Evolutionary conservation across 2,329 filamentous ascomycete genomes (phyloP).

Genomic region (Pseudophaeomoniella oleicola): DNA sequence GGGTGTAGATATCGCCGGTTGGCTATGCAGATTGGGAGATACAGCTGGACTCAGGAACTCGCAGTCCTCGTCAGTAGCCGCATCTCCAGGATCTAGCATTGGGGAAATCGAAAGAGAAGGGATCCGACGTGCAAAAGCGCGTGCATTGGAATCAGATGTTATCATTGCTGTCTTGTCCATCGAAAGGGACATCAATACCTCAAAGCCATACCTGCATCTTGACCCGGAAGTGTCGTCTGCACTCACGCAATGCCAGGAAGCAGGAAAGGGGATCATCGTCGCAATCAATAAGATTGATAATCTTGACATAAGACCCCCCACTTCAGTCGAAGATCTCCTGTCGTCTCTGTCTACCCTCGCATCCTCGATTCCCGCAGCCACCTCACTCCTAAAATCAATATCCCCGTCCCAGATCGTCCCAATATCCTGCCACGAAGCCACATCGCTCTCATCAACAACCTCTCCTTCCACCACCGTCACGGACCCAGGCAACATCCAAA

Average conservation of each 20-base stretch:
- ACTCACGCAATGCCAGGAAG: conserved; percentile 32
- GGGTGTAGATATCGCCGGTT: conserved; percentile 75
- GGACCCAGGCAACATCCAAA: conserved; percentile 53
- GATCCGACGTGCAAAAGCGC: conserved; percentile 69
- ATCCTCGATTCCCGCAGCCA: conserved; percentile 16
- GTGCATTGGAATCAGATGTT: conserved; percentile 71
- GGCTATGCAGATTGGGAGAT: conserved; percentile 85
- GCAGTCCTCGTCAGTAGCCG: conserved; percentile 4
- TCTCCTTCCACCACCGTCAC: conserved; percentile 2
- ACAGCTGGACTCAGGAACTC: conserved; percentile 68
- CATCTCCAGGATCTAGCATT: conserved; percentile 25
- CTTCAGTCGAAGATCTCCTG: conserved; percentile 3
- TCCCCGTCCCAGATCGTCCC: conserved; percentile 4
- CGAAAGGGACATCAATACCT: conserved; percentile 29
- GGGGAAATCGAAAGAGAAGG: conserved; percentile 76
- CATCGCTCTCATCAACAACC: conserved; percentile 46
- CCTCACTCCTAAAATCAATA: conserved; percentile 28
- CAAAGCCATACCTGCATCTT: conserved; percentile 19
- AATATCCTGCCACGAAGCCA: conserved; percentile 17
- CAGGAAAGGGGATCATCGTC: conserved; percentile 40
- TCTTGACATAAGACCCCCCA: not conserved
- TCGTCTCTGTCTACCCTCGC: not conserved
- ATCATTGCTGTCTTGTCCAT: conserved; percentile 69
- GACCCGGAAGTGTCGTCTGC: conserved; percentile 45
- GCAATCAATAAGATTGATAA: conserved; percentile 47